Conservation (phyloP, 1,139 yeast genomes). For the Nadsonia commutata region DNA sequence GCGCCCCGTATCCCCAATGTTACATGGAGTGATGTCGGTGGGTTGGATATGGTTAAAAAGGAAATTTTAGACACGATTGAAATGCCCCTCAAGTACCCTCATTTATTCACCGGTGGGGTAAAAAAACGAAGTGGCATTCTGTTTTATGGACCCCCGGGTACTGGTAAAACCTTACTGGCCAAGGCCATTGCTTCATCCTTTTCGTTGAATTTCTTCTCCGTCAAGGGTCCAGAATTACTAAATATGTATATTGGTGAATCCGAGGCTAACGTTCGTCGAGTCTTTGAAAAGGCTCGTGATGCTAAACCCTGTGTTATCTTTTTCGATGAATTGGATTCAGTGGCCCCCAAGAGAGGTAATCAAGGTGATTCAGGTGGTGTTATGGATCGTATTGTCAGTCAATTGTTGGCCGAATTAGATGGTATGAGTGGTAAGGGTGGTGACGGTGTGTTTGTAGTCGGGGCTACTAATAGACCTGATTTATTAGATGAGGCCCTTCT, state of each 20-base stretch:
- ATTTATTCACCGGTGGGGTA: slow-evolving; percentile 70
- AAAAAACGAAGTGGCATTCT: slow-evolving; percentile 88
- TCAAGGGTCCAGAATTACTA: slow-evolving; percentile 86
- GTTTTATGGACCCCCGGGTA: slow-evolving; percentile 97
- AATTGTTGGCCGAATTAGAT: slow-evolving; percentile 81
- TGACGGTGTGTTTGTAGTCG: slow-evolving; percentile 93
- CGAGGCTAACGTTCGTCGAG: slow-evolving; percentile 90
- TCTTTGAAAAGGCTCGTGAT: slow-evolving; percentile 86
- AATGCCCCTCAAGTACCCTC: slow-evolving; percentile 89
- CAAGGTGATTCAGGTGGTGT: slow-evolving; percentile 98
- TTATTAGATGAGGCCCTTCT: slow-evolving; percentile 81
- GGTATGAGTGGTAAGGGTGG: slow-evolving; percentile 84
- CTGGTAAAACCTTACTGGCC: slow-evolving; percentile 88
- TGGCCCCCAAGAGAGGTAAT: slow-evolving; percentile 94
- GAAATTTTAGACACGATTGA: slow-evolving; percentile 92
- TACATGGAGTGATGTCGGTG: slow-evolving; percentile 92
- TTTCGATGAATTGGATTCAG: slow-evolving; percentile 93
- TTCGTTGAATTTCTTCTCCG: slow-evolving; percentile 84
- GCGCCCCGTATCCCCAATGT: slow-evolving; percentile 95
- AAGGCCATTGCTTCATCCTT: slow-evolving; percentile 95
- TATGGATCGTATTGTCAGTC: slow-evolving; percentile 95
- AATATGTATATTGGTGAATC: slow-evolving; percentile 98
- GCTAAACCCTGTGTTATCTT: slow-evolving; percentile 96
- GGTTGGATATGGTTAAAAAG: slow-evolving; percentile 74
- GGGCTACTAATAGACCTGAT: slow-evolving; percentile 95